Conservation (phyloP, 129 eudicot genomes). For the Lonicera japonica region DNA sequence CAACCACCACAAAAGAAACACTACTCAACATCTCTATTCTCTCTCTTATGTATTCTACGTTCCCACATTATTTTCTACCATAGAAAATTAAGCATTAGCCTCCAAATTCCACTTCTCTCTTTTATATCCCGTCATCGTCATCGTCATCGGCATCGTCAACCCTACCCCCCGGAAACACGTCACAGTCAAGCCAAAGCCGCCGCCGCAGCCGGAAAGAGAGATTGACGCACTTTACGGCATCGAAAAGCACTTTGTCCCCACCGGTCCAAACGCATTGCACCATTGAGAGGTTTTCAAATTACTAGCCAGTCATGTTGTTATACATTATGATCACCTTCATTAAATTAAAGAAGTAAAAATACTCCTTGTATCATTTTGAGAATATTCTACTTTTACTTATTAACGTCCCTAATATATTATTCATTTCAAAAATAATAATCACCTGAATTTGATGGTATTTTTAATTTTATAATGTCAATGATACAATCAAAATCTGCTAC, state of each 20-base stretch:
- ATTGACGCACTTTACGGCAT: slow-evolving; percentile 40
- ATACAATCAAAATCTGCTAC: no score
- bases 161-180: slow-evolving; percentile 10
- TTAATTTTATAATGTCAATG: no score
- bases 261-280: slow-evolving; percentile 69
- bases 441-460: no score
- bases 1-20: slow-evolving; percentile 8
- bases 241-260: slow-evolving; percentile 48
- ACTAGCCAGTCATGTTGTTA: neutral
- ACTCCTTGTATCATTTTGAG: slow-evolving; percentile 6
- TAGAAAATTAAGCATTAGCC: slow-evolving; percentile 9
- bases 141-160: no score
- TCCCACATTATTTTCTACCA: slow-evolving; percentile 1
- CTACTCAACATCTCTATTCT: neutral
- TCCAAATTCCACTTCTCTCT: slow-evolving; percentile 39
- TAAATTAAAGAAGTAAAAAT: slow-evolving; percentile 13
- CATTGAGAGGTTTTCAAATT: slow-evolving; percentile 34
- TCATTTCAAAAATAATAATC: no score
- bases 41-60: neutral
- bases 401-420: no score
- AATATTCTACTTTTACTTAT: slow-evolving; percentile 2
- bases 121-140: slow-evolving; percentile 29
- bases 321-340: slow-evolving; percentile 10
- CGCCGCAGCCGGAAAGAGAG: slow-evolving; percentile 16
- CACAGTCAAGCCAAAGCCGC: neutral